These are phyloP conservation scores for Pleurotus ostreatus DNA, from an alignment of 768 basidiomycete genomes.

Conservation along the genomic window DNA sequence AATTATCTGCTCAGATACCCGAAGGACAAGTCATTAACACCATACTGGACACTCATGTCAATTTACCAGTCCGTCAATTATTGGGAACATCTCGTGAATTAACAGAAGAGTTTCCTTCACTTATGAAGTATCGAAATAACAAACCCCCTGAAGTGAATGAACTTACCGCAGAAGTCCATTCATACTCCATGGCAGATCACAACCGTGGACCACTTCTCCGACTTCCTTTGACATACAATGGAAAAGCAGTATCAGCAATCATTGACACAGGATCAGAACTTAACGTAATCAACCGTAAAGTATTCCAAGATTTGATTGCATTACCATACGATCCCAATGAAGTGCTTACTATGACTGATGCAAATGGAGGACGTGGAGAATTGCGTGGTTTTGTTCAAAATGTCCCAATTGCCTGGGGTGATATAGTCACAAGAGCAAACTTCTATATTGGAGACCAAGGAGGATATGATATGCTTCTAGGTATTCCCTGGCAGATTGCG, in stretches of 20 bases:
- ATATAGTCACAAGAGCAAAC: conserved; percentile 13
- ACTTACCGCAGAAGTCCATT: too few species aligned
- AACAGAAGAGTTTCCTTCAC: not conserved
- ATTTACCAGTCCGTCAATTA: not conserved
- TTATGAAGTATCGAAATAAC: not conserved
- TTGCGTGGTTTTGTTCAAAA: conserved; percentile 16
- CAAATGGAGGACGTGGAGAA: conserved; percentile 20
- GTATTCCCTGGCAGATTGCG: conserved; percentile 20
- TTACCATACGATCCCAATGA: conserved; percentile 13
- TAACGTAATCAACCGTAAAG: conserved; percentile 14
- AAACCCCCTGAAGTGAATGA: too few species aligned
- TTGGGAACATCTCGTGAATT: not conserved
- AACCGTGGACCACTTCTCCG: conserved; percentile 6
- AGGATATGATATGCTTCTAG: conserved; percentile 16
- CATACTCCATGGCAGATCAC: not conserved
- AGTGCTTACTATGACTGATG: conserved; percentile 18
- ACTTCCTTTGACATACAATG: conserved; percentile 11
- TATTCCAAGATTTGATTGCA: conserved; percentile 7
- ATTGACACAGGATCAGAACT: conserved; percentile 25
- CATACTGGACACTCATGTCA: conserved; percentile 2
- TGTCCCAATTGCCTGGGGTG: conserved; percentile 19
- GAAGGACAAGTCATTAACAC: not conserved
- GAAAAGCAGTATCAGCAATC: conserved; percentile 13
- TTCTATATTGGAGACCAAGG: conserved; percentile 18
- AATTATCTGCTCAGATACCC: not conserved